Base-by-base conservation (phyloP, 116 monocot species). In the Zostera marina region DNA sequence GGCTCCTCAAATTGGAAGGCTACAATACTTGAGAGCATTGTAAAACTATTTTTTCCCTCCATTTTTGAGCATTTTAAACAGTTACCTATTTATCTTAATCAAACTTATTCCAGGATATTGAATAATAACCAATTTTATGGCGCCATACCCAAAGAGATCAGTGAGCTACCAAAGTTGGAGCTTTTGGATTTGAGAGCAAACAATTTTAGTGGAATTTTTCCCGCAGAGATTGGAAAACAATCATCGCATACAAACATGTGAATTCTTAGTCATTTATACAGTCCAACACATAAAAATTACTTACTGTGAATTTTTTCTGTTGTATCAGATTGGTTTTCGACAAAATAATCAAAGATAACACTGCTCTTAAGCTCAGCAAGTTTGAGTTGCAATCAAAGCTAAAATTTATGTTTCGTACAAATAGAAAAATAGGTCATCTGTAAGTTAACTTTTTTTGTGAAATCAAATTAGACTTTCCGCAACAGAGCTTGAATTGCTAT, bases 1-100 rank as follows among this genome's bases (percentile, higher is more conserved):
- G 66, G 73, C 76, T 54, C 73, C 86, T 15, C 83, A 86, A 54
- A 73, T 92, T 53, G 86, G 75, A 52, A 74, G 70, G 63, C 73
- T 92, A 52, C 62, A 54, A 39, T 66, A 92, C 60, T 70, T 92
- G 73, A 83, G 63, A 72, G 63, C 92, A 39, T 73, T 92, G 92
- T 92, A 69, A 69, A 87, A 51, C 5, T 32, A 3, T 5, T 5
- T 32, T 32, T 32, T 32, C 32, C 32, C 2, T 32, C 32, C 32
- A 32, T 32, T 47, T 47, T 47, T 47, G 16, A 47, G 5, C 47
- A 47, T 9, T 13, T n/a, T 47, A 47, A 47, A 7, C 5, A 47
- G n/a, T 11, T 11, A 47, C 47, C 13, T 4, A 47, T 14, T 11
- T 11, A 47, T 14, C 13, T 4, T 4, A 13, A 47, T 47, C 15